Evolutionary conservation across 306 rosid species (phyloP), one percentile per base, ranked within the genome.

Genomic region (Lithocarpus polystachyus): DNA sequence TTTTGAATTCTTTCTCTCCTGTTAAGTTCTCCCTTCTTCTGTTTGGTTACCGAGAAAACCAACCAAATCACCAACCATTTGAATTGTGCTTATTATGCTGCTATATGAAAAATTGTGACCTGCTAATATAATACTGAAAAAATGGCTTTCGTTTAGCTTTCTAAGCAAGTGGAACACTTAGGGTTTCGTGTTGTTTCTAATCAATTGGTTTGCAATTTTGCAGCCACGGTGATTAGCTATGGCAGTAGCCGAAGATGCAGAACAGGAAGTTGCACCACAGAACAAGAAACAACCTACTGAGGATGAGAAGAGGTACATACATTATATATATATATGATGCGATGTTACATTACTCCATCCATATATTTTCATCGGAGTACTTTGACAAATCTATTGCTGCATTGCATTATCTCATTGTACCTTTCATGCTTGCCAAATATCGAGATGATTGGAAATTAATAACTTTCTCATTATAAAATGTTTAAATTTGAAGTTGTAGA

Each of bases 221-320:
- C 9, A 74, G 29, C n/a, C 18, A 51, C 35, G 48, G 45, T 59
- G 52, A 71, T 78, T 96, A 40, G 45, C 45, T 2, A 40, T 40
- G 99, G 93, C 86, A 33, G 78, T 57, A 8, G 82, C 64, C 45
- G 90, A 82, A 75, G 87, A 74, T 37, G 53, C 72, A 4, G 83
- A 81, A 17, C 90, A 82, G 54, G 94, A 82, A 9, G 73, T 61
- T 67, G 76, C 62, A 45, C 89, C 94, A 22, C 86, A 70, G 67
- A 89, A 91, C 79, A 86, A 89, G 86, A 96, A 96, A 80, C 83
- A 83, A 70, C 88, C 91, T 5, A 71, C 99, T 28, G 98, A 96
- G 35, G 96, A 91, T 20, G 98, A 96, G 74, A 91, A 91, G 81
- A 89, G 98, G 99, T 93, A 73, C 17, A 48, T 40, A n/a, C n/a